A percentile compares a stretch with the other conserved stretches of the same genome.
Evolutionary conservation across 306 rosid species (phyloP).

Genomic region (Rosa lucieae): DNA sequence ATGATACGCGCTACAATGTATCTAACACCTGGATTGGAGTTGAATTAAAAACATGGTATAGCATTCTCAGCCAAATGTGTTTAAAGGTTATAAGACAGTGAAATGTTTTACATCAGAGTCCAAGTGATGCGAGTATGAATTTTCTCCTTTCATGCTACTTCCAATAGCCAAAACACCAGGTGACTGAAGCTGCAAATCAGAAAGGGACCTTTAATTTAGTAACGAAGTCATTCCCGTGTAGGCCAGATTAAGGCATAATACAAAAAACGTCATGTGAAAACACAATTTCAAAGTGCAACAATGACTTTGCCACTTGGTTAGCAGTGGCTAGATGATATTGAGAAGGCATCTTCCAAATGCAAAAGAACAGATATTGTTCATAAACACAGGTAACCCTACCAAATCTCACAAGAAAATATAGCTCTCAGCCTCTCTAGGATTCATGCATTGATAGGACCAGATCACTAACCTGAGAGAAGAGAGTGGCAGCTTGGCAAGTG

Average conservation of each 20-base stretch:
- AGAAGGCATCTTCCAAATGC: not conserved
- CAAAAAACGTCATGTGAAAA: not conserved
- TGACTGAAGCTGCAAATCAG: slow-evolving; percentile 83
- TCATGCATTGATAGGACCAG: slow-evolving; percentile 5
- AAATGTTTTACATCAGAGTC: slow-evolving; percentile 70
- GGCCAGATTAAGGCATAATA: not conserved
- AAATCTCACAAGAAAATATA: not conserved
- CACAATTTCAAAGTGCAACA: not conserved
- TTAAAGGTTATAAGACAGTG: not conserved
- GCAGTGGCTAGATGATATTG: not conserved
- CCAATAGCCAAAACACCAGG: slow-evolving; percentile 94
- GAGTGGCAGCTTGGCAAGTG: slow-evolving; percentile 96
- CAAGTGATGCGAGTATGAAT: slow-evolving; percentile 97
- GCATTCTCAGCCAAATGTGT: slow-evolving; percentile 11
- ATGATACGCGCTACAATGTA: slow-evolving; percentile 14
- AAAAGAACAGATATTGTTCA: not conserved
- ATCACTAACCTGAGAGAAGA: slow-evolving; percentile 82
- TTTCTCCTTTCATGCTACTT: slow-evolving; percentile 98
- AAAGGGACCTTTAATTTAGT: slow-evolving; percentile 34
- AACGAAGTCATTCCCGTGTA: slow-evolving; percentile 13
- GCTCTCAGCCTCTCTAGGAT: not conserved
- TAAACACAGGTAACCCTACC: not conserved
- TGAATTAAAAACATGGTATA: not conserved
- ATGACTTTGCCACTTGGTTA: not conserved
- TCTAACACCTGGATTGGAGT: slow-evolving; percentile 1